These are phyloP conservation scores for Galeopsis tetrahit DNA, from an alignment of 257 asterid species.

Conservation along the genomic window DNA sequence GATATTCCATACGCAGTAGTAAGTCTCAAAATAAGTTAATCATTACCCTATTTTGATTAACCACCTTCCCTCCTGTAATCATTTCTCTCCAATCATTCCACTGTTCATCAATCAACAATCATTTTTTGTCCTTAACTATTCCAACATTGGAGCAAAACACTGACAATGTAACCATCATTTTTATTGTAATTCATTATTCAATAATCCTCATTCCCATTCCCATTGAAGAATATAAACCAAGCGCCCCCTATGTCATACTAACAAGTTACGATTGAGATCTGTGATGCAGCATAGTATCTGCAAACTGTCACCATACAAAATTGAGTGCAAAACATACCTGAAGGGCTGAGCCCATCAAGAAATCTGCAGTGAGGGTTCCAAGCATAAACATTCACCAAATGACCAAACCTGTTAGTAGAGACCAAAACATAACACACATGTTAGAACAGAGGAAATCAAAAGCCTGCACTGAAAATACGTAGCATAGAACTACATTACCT, in stretches of 20 bases:
- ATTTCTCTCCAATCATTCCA: not conserved
- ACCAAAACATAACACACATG: slow-evolving; percentile 27
- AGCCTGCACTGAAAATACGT: not conserved
- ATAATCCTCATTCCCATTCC: not conserved
- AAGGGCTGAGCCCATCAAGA: slow-evolving; percentile 59
- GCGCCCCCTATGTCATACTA: not conserved
- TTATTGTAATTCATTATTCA: too few relatives aligned
- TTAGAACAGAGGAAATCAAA: slow-evolving; percentile 1
- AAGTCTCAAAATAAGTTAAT: too few relatives aligned
- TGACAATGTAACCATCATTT: not conserved
- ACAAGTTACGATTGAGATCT: slow-evolving; percentile 9
- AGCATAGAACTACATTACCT: slow-evolving; percentile 44
- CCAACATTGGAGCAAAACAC: not conserved
- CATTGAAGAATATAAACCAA: not conserved
- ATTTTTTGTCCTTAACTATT: not conserved
- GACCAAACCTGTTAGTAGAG: slow-evolving; percentile 56
- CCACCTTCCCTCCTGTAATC: not conserved
- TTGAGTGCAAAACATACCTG: slow-evolving; percentile 45
- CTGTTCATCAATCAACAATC: not conserved
- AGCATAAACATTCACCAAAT: slow-evolving; percentile 59
- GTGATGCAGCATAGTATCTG: slow-evolving; percentile 13
- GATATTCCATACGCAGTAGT: too few relatives aligned
- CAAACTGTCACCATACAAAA: not conserved
- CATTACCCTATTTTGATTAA: too few relatives aligned
- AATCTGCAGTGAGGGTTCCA: slow-evolving; percentile 69